These are phyloP conservation scores for Podospora tetraspora DNA, from an alignment of 495 filamentous ascomycete species.

Conservation along the genomic window DNA sequence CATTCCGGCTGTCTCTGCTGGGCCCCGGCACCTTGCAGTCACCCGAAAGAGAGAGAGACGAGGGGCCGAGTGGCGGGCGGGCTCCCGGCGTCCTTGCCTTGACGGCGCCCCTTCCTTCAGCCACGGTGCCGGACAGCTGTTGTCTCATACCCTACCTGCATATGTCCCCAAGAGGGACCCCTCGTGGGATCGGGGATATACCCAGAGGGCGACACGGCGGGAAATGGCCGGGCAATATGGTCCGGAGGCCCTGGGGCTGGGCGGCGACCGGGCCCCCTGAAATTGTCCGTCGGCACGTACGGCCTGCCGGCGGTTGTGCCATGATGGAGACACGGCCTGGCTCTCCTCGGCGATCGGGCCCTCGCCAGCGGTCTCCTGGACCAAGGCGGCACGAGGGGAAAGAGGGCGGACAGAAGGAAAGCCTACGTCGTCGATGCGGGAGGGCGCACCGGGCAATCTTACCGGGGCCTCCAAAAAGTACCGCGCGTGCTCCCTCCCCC, in stretches of 20 bases:
- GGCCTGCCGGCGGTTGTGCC: constrained; percentile 3
- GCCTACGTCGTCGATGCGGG: neutral
- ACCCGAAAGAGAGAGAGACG: neutral
- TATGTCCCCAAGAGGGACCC: neutral
- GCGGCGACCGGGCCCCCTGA: constrained; percentile 7
- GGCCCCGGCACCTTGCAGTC: neutral
- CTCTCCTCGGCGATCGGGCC: constrained; percentile 8
- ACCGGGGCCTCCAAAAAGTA: neutral
- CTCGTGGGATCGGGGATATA: neutral
- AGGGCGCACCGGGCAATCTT: neutral
- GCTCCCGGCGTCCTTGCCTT: neutral
- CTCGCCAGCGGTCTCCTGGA: neutral
- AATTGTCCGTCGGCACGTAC: constrained; percentile 13
- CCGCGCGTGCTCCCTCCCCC: neutral
- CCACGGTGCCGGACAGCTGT: constrained; percentile 9
- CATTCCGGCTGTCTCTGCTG: neutral
- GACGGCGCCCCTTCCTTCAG: constrained; percentile 1
- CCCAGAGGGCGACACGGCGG: constrained; percentile 2
- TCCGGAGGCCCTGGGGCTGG: constrained; percentile 1
- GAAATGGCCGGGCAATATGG: constrained; percentile 8
- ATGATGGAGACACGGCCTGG: constrained; percentile 5
- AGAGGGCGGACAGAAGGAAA: neutral
- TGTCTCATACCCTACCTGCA: constrained; percentile 17
- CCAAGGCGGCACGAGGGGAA: neutral
- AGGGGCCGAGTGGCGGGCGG: neutral